Evolutionary conservation across 140 eudicot species (phyloP).

Genomic region (Bidens hawaiensis): DNA sequence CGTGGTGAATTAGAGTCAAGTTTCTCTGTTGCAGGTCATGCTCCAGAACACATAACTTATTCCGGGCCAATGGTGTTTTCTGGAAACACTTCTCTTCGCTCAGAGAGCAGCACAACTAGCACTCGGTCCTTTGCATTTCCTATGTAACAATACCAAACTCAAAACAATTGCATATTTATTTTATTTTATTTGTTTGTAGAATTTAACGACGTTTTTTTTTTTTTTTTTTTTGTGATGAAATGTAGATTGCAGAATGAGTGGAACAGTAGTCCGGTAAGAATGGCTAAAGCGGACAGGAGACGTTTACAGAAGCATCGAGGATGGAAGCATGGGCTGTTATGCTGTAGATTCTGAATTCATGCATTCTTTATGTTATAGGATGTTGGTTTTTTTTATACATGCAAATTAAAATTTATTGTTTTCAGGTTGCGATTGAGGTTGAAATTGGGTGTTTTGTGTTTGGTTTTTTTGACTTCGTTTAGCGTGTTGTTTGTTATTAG

Average conservation of each 20-base stretch:
- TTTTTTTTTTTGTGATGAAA: background rate
- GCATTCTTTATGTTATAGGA: constrained; percentile 12
- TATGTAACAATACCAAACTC: constrained; percentile 48
- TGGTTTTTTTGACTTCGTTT: background rate
- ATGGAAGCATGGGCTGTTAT: constrained; percentile 67
- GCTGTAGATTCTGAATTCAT: constrained; percentile 76
- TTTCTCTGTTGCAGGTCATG: constrained; percentile 40
- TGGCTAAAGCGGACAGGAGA: constrained; percentile 72
- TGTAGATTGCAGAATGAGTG: constrained; percentile 78
- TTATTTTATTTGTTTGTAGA: background rate
- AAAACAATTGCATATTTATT: background rate
- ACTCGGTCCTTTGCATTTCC: constrained; percentile 95
- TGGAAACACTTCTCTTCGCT: constrained; percentile 73
- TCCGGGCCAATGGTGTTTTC: constrained; percentile 51
- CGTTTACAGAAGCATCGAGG: constrained; percentile 56
- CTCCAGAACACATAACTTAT: constrained; percentile 41
- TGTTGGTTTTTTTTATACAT: background rate
- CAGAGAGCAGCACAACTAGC: constrained; percentile 95
- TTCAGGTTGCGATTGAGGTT: constrained; percentile 20
- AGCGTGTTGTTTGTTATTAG: background rate
- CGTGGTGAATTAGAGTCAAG: constrained; percentile 63
- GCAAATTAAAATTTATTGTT: constrained; percentile 13
- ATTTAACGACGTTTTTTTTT: background rate
- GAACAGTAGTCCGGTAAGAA: constrained; percentile 90
- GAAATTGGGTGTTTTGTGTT: constrained; percentile 8